These are phyloP conservation scores for Dryas alaskensis DNA, from an alignment of 306 rosid species.

Conservation along the genomic window DNA sequence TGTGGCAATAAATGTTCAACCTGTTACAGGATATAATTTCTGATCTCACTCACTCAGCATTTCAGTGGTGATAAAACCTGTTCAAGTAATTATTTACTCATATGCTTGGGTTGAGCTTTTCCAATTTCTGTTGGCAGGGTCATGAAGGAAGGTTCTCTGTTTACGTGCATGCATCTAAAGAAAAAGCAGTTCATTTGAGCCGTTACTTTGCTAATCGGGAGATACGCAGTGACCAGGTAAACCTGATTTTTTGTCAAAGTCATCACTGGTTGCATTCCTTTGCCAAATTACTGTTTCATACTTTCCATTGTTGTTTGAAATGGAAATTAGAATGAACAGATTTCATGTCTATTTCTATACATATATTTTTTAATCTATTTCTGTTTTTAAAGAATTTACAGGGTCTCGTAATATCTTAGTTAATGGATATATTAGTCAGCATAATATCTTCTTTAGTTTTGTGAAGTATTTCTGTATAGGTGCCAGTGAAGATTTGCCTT, in stretches of 20 bases:
- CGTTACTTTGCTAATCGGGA: slow-evolving; percentile 67
- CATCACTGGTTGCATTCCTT: neutral
- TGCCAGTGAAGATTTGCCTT: neutral
- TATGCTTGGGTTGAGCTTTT: slow-evolving; percentile 32
- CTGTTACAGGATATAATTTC: neutral
- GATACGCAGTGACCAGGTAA: slow-evolving; percentile 86
- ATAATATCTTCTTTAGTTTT: neutral
- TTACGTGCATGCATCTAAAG: slow-evolving; percentile 90
- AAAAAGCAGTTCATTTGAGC: slow-evolving; percentile 83
- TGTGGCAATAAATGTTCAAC: neutral
- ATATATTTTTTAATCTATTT: neutral
- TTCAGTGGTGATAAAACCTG: neutral
- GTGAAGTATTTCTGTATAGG: no score
- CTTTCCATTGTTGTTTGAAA: neutral
- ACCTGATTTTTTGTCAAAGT: neutral
- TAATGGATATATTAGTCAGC: neutral
- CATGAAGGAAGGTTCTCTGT: slow-evolving; percentile 96
- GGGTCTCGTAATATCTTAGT: neutral
- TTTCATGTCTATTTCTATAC: neutral
- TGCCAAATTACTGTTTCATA: neutral
- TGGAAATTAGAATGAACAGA: neutral
- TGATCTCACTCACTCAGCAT: neutral
- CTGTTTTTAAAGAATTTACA: neutral
- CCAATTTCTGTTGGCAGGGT: slow-evolving; percentile 60
- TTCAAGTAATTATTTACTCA: slow-evolving; percentile 6